Percentiles rank a stretch among this genome's conserved stretches.
These are phyloP conservation scores for Pseudoturritis turrita DNA, from an alignment of 345 rosid species.

Conservation along the genomic window DNA sequence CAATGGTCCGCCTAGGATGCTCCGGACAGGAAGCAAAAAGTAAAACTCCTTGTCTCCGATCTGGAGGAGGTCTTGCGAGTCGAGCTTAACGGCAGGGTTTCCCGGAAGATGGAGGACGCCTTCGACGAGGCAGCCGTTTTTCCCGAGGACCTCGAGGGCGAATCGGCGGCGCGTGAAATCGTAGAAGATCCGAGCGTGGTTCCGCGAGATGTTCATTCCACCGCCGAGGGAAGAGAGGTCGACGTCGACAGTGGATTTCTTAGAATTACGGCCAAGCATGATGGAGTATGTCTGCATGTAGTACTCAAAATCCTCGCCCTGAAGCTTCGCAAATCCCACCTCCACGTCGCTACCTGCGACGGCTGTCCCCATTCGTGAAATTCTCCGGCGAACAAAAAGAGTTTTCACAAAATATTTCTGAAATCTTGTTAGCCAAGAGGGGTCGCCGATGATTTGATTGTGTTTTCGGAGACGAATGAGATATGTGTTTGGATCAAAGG, in stretches of 20 bases:
- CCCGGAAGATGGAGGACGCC: constrained; percentile 95
- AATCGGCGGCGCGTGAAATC: constrained; percentile 92
- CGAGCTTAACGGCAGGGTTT: constrained; percentile 77
- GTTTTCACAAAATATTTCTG: background rate
- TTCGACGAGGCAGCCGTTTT: constrained; percentile 90
- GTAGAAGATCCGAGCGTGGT: constrained; percentile 89
- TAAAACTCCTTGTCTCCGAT: constrained; percentile 93
- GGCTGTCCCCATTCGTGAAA: background rate
- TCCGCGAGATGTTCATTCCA: constrained; percentile 89
- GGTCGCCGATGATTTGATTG: background rate
- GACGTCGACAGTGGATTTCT: constrained; percentile 89
- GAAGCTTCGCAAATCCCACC: constrained; percentile 93
- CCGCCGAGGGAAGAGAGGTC: constrained; percentile 90
- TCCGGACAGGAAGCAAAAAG: constrained; percentile 74
- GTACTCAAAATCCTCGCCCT: constrained; percentile 93
- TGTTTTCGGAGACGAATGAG: background rate
- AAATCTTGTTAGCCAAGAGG: background rate
- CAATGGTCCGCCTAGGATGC: constrained; percentile 60
- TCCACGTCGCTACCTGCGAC: constrained; percentile 62
- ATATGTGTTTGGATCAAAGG: background rate
- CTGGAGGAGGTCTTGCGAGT: constrained; percentile 84
- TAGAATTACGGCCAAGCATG: constrained; percentile 83
- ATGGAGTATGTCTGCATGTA: constrained; percentile 96
- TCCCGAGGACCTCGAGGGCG: constrained; percentile 87
- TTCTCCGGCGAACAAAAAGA: background rate